phyloP scores from a whole-genome alignment of 768 basidiomycete species.

The Lactifluus hygrophoroides region DNA sequence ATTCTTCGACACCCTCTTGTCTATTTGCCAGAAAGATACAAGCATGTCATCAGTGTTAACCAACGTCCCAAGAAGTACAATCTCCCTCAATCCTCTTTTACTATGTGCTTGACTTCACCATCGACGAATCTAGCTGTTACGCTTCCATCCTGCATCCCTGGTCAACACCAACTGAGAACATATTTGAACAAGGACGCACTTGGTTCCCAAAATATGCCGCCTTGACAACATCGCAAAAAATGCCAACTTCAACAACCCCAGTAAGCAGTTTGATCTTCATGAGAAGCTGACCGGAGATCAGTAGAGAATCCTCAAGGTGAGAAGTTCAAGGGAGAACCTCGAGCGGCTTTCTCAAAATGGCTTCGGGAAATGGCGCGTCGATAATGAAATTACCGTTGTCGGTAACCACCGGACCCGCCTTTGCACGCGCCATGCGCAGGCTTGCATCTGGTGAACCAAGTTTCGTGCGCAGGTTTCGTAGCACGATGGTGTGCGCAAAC shows the following conservation, averaged over 20 bases:
- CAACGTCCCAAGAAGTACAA: neutral
- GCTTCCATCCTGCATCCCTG: conserved; percentile 4
- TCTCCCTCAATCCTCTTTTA: neutral
- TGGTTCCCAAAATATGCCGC: conserved; percentile 96
- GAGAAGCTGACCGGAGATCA: conserved; percentile 47
- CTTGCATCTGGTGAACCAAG: conserved; percentile 61
- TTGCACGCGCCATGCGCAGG: conserved; percentile 90
- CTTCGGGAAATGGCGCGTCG: conserved; percentile 81
- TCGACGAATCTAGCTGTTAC: conserved; percentile 7
- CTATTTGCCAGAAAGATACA: conserved; percentile 1
- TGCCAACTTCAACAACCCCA: conserved; percentile 95
- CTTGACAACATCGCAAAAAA: conserved; percentile 90
- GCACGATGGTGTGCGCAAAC: conserved; percentile 87
- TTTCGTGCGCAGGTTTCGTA: conserved; percentile 51
- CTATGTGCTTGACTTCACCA: conserved; percentile 5
- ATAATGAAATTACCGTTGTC: conserved; percentile 98
- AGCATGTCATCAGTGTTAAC: neutral
- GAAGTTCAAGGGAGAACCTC: conserved; percentile 53
- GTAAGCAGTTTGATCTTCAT: conserved; percentile 85
- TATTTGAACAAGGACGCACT: conserved; percentile 32
- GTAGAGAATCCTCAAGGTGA: neutral
- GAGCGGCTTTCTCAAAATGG: conserved; percentile 39
- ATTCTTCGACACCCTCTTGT: neutral
- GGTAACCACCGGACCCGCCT: conserved; percentile 92
- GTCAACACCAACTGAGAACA: neutral